Base-by-base conservation (phyloP, 108 stramenopile species). In the Skeletonema tropicum region DNA sequence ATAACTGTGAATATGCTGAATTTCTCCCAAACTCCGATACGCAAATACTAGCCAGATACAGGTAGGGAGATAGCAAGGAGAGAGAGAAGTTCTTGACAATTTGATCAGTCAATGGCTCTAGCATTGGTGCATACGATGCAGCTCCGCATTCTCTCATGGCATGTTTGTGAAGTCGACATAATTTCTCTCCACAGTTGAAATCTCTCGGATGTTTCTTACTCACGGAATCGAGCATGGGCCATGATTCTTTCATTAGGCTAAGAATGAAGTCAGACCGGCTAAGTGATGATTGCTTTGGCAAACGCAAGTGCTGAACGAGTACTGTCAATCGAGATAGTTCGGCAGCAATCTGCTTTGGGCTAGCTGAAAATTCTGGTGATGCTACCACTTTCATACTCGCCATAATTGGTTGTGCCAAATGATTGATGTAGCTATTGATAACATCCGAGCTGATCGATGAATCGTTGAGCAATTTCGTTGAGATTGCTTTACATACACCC, bases 101-200 rank as follows among this genome's bases (percentile, higher is more conserved):
- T 63, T 90, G 88, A 15, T 86, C 77, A 49, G 90, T 86, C 68
- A 98, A 74, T 8, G 89, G 76, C 39, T 87, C 85, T 9, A 96
- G 75, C 79, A 98, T 79, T 7, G 96, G 97, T 45, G 79, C 85
- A 77, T 95, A 97, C n/a, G 81, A 72, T 52, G 41, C 74, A 11
- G 86, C 61, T 15, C 96, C 92, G 69, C 90, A 91, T 25, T 83
- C 75, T 60, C 98, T 75, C 67, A 98, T 68, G 2, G 95, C 80
- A 80, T 98, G 97, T 75, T 98, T 98, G 91, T 96, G 94, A 70
- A 95, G 85, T 6, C 97, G 90, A 69, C 96, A 97, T 26, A 98
- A 77, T 82, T 97, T 96, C 71, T 98, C 97, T 55, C 90, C 89
- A 29, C 94, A 69, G 32, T 76, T 66, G 45, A 57, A 86, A 71